phyloP scores from a whole-genome alignment of 768 basidiomycete species.

The Boletus edulis region DNA sequence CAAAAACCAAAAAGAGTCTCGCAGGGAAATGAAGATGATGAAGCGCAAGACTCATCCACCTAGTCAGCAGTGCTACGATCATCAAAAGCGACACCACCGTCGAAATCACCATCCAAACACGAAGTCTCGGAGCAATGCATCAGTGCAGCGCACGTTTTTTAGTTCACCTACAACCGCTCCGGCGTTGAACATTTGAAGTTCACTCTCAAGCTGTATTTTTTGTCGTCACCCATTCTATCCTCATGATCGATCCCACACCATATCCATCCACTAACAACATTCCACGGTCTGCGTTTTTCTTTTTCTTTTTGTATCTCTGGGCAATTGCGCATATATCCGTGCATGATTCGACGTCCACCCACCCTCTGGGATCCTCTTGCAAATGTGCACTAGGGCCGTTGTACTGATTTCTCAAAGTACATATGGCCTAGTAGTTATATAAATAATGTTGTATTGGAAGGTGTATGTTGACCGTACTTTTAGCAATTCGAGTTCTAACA shows the following conservation, averaged over 20 bases:
- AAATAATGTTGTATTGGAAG: slow-evolving; percentile 13
- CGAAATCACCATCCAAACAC: slow-evolving; percentile 63
- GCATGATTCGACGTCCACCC: slow-evolving; percentile 13
- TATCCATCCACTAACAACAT: slow-evolving; percentile 16
- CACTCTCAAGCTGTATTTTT: slow-evolving; percentile 21
- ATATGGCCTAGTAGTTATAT: background rate
- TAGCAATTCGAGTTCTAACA: background rate
- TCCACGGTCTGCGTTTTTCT: background rate
- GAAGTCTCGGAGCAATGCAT: slow-evolving; percentile 54
- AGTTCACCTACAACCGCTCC: slow-evolving; percentile 34
- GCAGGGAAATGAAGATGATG: slow-evolving; percentile 64
- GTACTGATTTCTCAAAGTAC: slow-evolving; percentile 7
- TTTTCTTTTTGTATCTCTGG: slow-evolving; percentile 20
- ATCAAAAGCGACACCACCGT: slow-evolving; percentile 48
- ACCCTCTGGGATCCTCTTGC: slow-evolving; percentile 4
- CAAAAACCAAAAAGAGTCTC: slow-evolving; percentile 62
- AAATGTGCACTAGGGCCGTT: slow-evolving; percentile 1
- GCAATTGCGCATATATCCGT: slow-evolving; percentile 23
- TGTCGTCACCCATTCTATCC: slow-evolving; percentile 2
- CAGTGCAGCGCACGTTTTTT: slow-evolving; percentile 49
- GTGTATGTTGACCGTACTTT: slow-evolving; percentile 9
- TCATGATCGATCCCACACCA: slow-evolving; percentile 4
- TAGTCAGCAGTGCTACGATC: slow-evolving; percentile 35
- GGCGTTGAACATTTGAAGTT: slow-evolving; percentile 26
- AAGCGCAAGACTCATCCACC: slow-evolving; percentile 57